Base-by-base conservation (phyloP, 495 filamentous ascomycete genomes). In the Emericellopsis terricola region DNA sequence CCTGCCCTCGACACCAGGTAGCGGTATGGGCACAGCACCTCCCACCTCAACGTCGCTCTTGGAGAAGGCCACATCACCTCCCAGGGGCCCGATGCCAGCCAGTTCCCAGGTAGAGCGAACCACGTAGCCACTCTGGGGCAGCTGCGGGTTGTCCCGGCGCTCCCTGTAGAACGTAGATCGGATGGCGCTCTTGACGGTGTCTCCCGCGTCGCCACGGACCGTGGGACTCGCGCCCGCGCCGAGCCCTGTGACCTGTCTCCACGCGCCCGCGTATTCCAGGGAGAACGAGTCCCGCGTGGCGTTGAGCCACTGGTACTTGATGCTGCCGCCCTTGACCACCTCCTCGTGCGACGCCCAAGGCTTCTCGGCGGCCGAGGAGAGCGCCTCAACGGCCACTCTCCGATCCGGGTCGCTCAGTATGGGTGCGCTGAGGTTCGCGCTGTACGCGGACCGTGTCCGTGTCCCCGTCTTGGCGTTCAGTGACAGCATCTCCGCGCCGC, bases 311-410 rank as follows among this genome's bases (percentile, higher is more conserved):
- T 69, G 67, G 15, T 93, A 52, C 37, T 78, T 85, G 7, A 78
- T 61, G 51, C 70, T 76, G 7, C 69, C 84, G 15, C 85, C 85
- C 41, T 73, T 81, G n/a, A 87, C 52, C 1, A 73, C 72, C 56
- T 96, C 91, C 40, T 94, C 87, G 45, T 97, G 87, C 38, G 78
- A 87, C 3, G 89, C 81, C 76, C 81, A 94, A 10, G 71, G 66
- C 47, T 94, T 94, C 40, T 82, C 69, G 3, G 81, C 89, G 8
- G 76, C 70, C 41, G 78, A 87, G 16, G 76, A 72, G 29, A 89
- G 65, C 2, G 66, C 83, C 41, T 86, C 83, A 31, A 91, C 38
- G 41, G 81, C 71, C 21, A 78, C 60, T 29, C 73, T 65, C 30
- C 87, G 56, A 44, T 89, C 74, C 0, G 89, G 87, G 53, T 93